Percentiles rank a stretch among this genome's conserved stretches.
These are phyloP conservation scores for Diaporthe vaccinii DNA, from an alignment of 2,329 filamentous ascomycete species.

Conservation along the genomic window DNA sequence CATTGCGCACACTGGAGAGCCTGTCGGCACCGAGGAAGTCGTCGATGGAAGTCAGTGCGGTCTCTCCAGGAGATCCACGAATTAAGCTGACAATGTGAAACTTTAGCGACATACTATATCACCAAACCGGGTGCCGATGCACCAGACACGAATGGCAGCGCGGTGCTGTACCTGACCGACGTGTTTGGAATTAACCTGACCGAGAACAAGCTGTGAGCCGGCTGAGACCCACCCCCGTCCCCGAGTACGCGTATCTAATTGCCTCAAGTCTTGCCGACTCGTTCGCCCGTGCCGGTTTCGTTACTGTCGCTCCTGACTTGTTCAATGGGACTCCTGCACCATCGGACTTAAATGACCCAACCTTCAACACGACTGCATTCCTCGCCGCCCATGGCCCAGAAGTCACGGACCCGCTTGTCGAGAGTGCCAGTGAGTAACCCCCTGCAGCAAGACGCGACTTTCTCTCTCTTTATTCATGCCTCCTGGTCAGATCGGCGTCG, in stretches of 20 bases:
- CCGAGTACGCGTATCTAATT: background rate
- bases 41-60: slow-evolving; percentile 46
- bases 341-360: slow-evolving; percentile 48
- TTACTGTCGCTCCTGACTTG: slow-evolving; percentile 52
- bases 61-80: background rate
- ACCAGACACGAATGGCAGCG: slow-evolving; percentile 43
- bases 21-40: slow-evolving; percentile 48
- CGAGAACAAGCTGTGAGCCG: slow-evolving; percentile 48
- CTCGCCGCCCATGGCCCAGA: slow-evolving; percentile 36
- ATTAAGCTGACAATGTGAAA: background rate
- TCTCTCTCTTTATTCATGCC: no score
- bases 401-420: slow-evolving; percentile 33
- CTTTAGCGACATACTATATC: slow-evolving; percentile 50
- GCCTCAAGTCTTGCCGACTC: slow-evolving; percentile 51
- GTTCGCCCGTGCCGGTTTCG: slow-evolving; percentile 53
- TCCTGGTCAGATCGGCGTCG: background rate
- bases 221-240: background rate
- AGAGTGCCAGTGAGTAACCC: slow-evolving; percentile 12
- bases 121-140: slow-evolving; percentile 42
- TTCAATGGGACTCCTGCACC: slow-evolving; percentile 52
- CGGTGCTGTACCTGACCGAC: slow-evolving; percentile 51
- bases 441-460: background rate
- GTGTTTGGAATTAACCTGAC: slow-evolving; percentile 51
- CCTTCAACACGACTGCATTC: slow-evolving; percentile 46
- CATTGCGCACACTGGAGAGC: slow-evolving; percentile 47